Base-by-base conservation (phyloP, 2,329 filamentous ascomycete genomes). In the Parastagonospora nodorum region DNA sequence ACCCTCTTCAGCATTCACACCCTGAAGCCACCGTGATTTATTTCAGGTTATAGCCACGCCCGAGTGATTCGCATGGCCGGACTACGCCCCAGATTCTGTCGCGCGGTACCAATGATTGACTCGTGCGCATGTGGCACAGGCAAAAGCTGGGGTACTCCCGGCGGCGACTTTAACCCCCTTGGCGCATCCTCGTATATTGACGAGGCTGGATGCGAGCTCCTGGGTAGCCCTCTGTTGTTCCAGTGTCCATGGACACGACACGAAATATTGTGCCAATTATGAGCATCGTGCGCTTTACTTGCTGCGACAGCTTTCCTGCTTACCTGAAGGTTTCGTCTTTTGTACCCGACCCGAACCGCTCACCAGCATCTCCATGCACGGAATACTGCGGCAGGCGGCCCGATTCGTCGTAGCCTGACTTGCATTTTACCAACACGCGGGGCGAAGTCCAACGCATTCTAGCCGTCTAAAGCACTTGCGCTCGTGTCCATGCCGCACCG, bases 391-490 rank as follows among this genome's bases (percentile, higher is more conserved):
- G n/a, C n/a, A 16, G 28, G 30, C 36, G 19, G 11, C 42, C 46
- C 38, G 41, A 49, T 53, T 42, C 42, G 51, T 50, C 51, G 27
- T 37, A 42, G 50, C 42, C 38, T 42, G 35, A 43, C 42, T 19
- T 42, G 37, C 42, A 33, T 38, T 42, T 50, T 50, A 46, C 51
- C 55, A 58, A 55, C 49, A 55, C 46, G 48, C 48, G 45, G 52
- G 54, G 49, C 51, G 32, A 38, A 48, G 33, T 44, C 29, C 36
- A 41, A 31, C 40, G 32, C 40, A 19, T 30, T 14, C 39, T 32
- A 48, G 39, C 33, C 33, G 14, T 36, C 14, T 19, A 9, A 31
- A 24, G 30, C 24, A 42, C 38, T 19, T 19, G 24, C 45, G 41
- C 43, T 28, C 41, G 33, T 37, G 29, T 48, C 28, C 31, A 28